phyloP scores from a whole-genome alignment of 225 moss, liverwort and hornwort genomes.

The Ulota crispa region DNA sequence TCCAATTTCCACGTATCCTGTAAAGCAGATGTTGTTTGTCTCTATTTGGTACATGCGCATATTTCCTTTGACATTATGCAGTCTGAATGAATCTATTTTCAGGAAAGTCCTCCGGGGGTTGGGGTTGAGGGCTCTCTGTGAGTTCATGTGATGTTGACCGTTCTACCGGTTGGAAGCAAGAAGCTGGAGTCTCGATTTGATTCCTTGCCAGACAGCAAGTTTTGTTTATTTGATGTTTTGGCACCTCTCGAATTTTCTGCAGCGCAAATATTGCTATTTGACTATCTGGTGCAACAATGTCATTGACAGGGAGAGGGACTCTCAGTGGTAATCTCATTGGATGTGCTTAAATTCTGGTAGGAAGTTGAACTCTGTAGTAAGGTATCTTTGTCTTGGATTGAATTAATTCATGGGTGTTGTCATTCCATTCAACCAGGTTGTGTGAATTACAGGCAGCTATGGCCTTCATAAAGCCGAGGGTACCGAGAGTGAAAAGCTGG shows the following conservation, averaged over 20 bases:
- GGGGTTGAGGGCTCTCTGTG: neutral
- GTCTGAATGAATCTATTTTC: neutral
- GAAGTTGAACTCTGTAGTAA: neutral
- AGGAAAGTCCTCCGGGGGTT: constrained; percentile 9
- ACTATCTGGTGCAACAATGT: constrained; percentile 8
- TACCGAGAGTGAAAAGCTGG: constrained; percentile 32
- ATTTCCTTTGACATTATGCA: constrained; percentile 12
- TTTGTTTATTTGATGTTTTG: neutral
- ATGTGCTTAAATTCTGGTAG: constrained; percentile 5
- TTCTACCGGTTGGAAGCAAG: neutral
- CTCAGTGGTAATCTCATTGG: neutral
- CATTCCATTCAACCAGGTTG: neutral
- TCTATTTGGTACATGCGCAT: neutral
- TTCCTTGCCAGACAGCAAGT: neutral
- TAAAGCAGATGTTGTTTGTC: constrained; percentile 25
- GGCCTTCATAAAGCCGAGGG: constrained; percentile 16
- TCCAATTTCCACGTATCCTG: constrained; percentile 7
- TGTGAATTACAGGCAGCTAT: constrained; percentile 26
- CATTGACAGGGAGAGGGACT: neutral
- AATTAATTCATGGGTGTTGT: neutral
- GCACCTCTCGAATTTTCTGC: neutral
- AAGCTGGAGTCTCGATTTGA: neutral
- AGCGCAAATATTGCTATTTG: constrained; percentile 13
- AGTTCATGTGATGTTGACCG: neutral
- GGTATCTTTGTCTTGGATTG: neutral